Evolutionary conservation across 768 basidiomycete species (phyloP), one percentile per base, ranked within the genome.

Genomic region (Boletus rufocinnamomeus): DNA sequence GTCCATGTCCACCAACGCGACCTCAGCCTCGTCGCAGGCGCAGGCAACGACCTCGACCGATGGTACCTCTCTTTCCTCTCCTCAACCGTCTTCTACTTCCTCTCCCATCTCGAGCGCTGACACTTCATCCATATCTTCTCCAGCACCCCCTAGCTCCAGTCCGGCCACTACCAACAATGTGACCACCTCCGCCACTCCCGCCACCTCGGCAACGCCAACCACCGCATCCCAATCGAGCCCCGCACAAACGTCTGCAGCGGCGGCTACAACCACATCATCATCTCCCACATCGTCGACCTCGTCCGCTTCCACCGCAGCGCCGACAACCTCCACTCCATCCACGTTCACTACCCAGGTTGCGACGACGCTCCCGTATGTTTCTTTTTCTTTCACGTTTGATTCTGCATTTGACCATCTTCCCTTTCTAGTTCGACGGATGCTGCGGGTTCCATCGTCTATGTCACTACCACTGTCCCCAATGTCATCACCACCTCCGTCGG

Each of bases 31-130:
- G 21, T 54, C 63, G 34, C 14, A 35, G 48, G 13, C 43, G 25
- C 46, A 28, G 57, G 3, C 52, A 3, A 3, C 47, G 11, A 44
- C 61, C 19, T 41, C 62, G 47, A 59, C 38, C 41, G 23, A 44
- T 54, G 71, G 67, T 71, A 67, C 48, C 56, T 62, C 62, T 38
- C 34, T 50, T 61, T 52, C 66, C 43, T 57, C 69, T 53, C 41
- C 58, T 50, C 50, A 11, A 2, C 30, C 61, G 7, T 38, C 7
- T 23, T 46, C 61, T 50, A 1, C 54, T 23, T 4, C 60, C 19
- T 28, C 60, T 13, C 21, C 52, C 27, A 7, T 27, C 46, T 37
- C 66, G 2, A 57, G 19, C 38, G 46, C 69, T 72, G 4, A 66
- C 59, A 0, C n/a, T 16, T 27, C 69, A n/a, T 56, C 65, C 34